Conservation (phyloP, 2,329 filamentous ascomycete genomes). For the Calonectria crousiana region DNA sequence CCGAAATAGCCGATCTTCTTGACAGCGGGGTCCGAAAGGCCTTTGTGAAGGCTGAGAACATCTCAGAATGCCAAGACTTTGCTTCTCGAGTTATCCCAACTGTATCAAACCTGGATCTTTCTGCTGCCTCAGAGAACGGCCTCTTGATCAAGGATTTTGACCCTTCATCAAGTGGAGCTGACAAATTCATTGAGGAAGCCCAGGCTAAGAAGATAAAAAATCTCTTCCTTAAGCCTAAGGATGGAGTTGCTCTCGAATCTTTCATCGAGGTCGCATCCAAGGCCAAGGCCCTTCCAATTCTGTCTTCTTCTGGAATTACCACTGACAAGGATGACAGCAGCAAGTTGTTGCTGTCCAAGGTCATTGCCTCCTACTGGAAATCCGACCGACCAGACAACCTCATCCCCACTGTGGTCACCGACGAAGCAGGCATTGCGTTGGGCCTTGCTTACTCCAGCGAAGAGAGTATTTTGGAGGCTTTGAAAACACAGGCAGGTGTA, state of each 20-base stretch:
- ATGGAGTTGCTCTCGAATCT: constrained; percentile 59
- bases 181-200: constrained; percentile 58
- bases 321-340: constrained; percentile 72
- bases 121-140: constrained; percentile 60
- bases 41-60: constrained; percentile 80
- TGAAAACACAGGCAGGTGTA: constrained; percentile 83
- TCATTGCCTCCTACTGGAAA: constrained; percentile 81
- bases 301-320: constrained; percentile 79
- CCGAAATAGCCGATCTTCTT: constrained; percentile 83
- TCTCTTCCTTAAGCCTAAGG: constrained; percentile 64
- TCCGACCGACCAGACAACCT: constrained; percentile 88
- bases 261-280: constrained; percentile 63
- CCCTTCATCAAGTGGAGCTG: constrained; percentile 53
- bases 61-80: constrained; percentile 69
- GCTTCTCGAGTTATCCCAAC: constrained; percentile 68
- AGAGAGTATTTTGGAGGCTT: constrained; percentile 88
- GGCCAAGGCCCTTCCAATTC: constrained; percentile 75
- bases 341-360: constrained; percentile 70
- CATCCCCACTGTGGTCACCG: constrained; percentile 89
- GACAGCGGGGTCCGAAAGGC: constrained; percentile 88
- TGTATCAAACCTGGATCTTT: constrained; percentile 60
- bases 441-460: constrained; percentile 95
- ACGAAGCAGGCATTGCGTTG: constrained; percentile 85
- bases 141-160: constrained; percentile 67
- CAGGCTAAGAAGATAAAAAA: constrained; percentile 60